phyloP scores from a whole-genome alignment of 2,329 filamentous ascomycete species.

The Aaosphaeria arxii region DNA sequence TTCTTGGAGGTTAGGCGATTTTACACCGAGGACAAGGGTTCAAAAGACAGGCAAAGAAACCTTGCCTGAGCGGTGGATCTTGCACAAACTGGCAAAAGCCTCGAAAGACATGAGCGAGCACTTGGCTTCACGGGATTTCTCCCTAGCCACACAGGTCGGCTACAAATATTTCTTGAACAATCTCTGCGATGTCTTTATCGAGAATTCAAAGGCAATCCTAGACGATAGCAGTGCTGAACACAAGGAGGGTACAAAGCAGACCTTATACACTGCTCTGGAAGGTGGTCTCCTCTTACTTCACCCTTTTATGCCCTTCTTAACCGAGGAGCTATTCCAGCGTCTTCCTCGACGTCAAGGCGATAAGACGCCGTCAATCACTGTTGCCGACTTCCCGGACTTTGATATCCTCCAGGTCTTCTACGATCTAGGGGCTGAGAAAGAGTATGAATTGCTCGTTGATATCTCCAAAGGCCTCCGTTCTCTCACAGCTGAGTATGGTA shows the following conservation, averaged over 20 bases:
- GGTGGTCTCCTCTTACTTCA: slow-evolving; percentile 58
- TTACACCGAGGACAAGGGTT: slow-evolving; percentile 55
- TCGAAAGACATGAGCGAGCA: slow-evolving; percentile 70
- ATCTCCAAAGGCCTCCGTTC: slow-evolving; percentile 71
- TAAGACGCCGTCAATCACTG: slow-evolving; percentile 67
- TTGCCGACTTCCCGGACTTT: slow-evolving; percentile 69
- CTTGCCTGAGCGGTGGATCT: slow-evolving; percentile 66
- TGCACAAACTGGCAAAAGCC: slow-evolving; percentile 74
- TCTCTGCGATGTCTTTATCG: slow-evolving; percentile 79
- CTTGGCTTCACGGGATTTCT: slow-evolving; percentile 68
- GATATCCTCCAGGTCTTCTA: slow-evolving; percentile 23
- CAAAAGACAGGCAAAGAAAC: slow-evolving; percentile 60
- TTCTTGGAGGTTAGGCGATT: slow-evolving; percentile 71
- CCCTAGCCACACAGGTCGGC: slow-evolving; percentile 64
- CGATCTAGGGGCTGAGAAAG: too few species aligned
- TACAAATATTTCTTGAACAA: slow-evolving; percentile 80
- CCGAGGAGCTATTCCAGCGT: slow-evolving; percentile 60
- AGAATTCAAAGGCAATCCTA: slow-evolving; percentile 82
- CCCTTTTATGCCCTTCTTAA: slow-evolving; percentile 43
- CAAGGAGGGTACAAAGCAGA: slow-evolving; percentile 71
- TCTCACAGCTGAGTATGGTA: slow-evolving; percentile 68
- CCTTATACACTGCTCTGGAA: slow-evolving; percentile 77
- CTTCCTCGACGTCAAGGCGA: slow-evolving; percentile 70
- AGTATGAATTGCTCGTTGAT: slow-evolving; percentile 68
- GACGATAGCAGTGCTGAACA: slow-evolving; percentile 70